Evolutionary conservation across 768 basidiomycete species (phyloP).

Genomic region (Suillus cothurnatus): DNA sequence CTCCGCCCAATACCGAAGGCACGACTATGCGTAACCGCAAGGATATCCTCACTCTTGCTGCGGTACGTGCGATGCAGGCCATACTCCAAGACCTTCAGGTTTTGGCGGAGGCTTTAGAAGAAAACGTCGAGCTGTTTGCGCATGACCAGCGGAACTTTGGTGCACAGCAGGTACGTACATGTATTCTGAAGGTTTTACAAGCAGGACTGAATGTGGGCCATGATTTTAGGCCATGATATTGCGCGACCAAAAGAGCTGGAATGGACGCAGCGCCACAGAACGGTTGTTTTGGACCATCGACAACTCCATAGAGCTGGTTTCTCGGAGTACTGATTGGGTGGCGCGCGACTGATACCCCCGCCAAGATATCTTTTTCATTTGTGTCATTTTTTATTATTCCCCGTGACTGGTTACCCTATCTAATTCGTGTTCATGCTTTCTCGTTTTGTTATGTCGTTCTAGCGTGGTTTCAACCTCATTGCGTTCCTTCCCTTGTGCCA

Average conservation of each 20-base stretch:
- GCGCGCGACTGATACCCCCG: constrained; percentile 55
- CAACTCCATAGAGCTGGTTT: constrained; percentile 84
- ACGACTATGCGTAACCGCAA: constrained; percentile 68
- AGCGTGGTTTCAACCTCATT: constrained; percentile 7
- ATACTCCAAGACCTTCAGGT: constrained; percentile 87
- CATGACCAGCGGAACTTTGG: constrained; percentile 94
- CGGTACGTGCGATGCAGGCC: constrained; percentile 81
- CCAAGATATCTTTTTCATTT: background rate
- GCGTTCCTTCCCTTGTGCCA: constrained; percentile 8
- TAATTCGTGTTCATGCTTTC: constrained; percentile 17
- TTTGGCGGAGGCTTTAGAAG: constrained; percentile 84
- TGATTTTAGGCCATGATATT: constrained; percentile 85
- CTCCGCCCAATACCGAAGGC: constrained; percentile 51
- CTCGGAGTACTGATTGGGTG: constrained; percentile 86
- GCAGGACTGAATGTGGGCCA: constrained; percentile 8
- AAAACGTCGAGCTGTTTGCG: constrained; percentile 90
- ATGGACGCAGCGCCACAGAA: constrained; percentile 86
- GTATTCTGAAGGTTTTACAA: background rate
- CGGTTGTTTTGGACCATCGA: constrained; percentile 92
- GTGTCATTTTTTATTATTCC: background rate
- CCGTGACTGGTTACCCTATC: constrained; percentile 7
- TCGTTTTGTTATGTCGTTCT: constrained; percentile 15
- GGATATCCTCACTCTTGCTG: constrained; percentile 70
- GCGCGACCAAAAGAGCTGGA: constrained; percentile 96
- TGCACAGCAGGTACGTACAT: constrained; percentile 82